Evolutionary conservation across 345 rosid genomes (phyloP), one percentile per base, ranked within the genome.

Genomic region (Pistacia integerrima): DNA sequence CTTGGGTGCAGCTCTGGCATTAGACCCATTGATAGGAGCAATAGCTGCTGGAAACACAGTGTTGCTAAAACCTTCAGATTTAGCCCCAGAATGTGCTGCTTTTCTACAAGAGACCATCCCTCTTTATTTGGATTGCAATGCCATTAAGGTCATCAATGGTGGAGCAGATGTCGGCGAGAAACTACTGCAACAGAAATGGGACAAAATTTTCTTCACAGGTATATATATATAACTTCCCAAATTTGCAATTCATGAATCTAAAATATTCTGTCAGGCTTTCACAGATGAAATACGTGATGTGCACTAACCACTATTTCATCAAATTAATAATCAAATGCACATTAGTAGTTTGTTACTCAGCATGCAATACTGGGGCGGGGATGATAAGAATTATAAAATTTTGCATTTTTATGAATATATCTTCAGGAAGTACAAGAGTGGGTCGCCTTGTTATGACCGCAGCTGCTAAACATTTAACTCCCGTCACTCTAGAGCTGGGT

Each of bases 201-300:
- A 95, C 86, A 93, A 95, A 86, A 93, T 94, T 60, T 94, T 95
- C 87, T 90, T 90, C 87, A 93, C 98, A 0, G 99, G 99, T 92
- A 84, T 78, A 38, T 92, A 84, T 78, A 38, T 90, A 83, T 78
- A 25, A 10, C 3, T 55, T 60, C 35, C 20, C 30, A 20, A 10
- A 67, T 46, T 75, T 51, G 41, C 36, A 10, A 49, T 7, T 70
- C 10, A 41, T 17, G n/a, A 16, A 49, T 54, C 13, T 35, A 69
- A 33, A 3, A 52, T 9, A 38, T 36, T 30, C 3, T 25, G 33
- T 22, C 41, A 4, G 33, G 7, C 5, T 38, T 6, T 38, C 8
- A 38, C 41, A 38, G 41, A 38, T 38, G 41, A 6, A 38, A 38
- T 38, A 38, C 7, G 41, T 38, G 41, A 4, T 38, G 7, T 38